Evolutionary conservation across 176 grass and related monocot species (phyloP), one percentile per base, ranked within the genome.

Genomic region (Triticum aestivum): DNA sequence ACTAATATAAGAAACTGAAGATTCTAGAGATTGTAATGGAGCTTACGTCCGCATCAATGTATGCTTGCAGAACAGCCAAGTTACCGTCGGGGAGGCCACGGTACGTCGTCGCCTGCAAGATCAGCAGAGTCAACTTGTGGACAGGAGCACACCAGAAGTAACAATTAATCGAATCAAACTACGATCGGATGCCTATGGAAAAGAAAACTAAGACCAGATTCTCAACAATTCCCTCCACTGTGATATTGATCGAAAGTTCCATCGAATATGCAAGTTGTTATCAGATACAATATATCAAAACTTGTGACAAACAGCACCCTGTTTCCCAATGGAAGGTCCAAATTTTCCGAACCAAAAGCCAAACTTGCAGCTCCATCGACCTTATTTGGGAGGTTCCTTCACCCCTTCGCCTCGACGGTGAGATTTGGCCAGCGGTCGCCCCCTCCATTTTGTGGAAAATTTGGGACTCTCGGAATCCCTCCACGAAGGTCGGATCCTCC

Each of bases 21-120:
- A 27, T 20, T 75, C 5, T 21, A 34, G 13, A 80, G 10, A 84
- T 11, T 84, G 47, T 39, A 21, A 20, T 21, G 23, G 61, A 79
- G 66, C 87, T 83, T 93, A 98, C 96, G 86, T 98, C 89, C 20
- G 93, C 93, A 52, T 98, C 96, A 10, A 92, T 11, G 15, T 95
- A 98, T 21, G 91, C 79, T 89, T 98, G 96, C 80, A 98, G 83
- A 64, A 90, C 86, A 75, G 91, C 84, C 66, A 98, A 59, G 7
- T 89, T 87, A 67, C 96, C 96, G 62, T 92, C 85, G 39, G 93
- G 91, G 17, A 94, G 88, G 87, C 93, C 95, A 21, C 90, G 90
- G 75, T 98, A 98, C 51, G 93, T 84, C 51, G 96, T 95, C 44
- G 94, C 87, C 96, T 95, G 81, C 66, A 88, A 82, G 49, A 87